Evolutionary conservation across 1,284 basidiomycete species (phyloP).

Genomic region (Apiotrichum domesticum): DNA sequence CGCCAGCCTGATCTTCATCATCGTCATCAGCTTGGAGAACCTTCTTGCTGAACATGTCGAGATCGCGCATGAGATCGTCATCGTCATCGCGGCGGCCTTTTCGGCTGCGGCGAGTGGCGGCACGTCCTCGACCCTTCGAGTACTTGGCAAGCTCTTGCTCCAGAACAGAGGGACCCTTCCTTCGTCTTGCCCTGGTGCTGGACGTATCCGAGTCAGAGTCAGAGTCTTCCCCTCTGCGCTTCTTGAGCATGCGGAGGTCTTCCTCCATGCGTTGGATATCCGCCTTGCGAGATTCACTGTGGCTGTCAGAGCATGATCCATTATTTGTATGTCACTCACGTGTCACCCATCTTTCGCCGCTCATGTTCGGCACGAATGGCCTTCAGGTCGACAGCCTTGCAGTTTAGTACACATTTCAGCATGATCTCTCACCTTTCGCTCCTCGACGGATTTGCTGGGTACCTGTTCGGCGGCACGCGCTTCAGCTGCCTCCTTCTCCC

Average conservation of each 20-base stretch:
- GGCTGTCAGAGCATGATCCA: background rate
- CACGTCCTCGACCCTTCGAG: conserved; percentile 59
- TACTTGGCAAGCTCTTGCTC: conserved; percentile 76
- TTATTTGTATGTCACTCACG: conserved; percentile 46
- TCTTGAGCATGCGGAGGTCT: conserved; percentile 67
- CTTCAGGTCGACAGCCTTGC: conserved; percentile 53
- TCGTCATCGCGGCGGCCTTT: conserved; percentile 56
- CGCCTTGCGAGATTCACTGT: conserved; percentile 60
- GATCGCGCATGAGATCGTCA: conserved; percentile 61
- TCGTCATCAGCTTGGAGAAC: conserved; percentile 48
- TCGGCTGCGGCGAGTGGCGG: conserved; percentile 54
- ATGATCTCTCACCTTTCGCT: background rate
- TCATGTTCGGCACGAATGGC: conserved; percentile 69
- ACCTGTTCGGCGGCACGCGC: background rate
- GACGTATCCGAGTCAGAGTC: conserved; percentile 40
- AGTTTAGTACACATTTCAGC: background rate
- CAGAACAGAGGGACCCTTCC: conserved; percentile 60
- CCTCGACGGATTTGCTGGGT: conserved; percentile 2
- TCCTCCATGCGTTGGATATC: conserved; percentile 84
- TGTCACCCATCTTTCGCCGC: conserved; percentile 57
- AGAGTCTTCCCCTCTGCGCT: conserved; percentile 33
- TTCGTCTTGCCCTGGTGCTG: conserved; percentile 22
- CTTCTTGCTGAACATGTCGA: conserved; percentile 66
- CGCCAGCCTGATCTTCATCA: conserved; percentile 13
- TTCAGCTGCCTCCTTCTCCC: background rate